These are phyloP conservation scores for Eutrema salsugineum DNA, from an alignment of 441 rosid species.

Conservation along the genomic window DNA sequence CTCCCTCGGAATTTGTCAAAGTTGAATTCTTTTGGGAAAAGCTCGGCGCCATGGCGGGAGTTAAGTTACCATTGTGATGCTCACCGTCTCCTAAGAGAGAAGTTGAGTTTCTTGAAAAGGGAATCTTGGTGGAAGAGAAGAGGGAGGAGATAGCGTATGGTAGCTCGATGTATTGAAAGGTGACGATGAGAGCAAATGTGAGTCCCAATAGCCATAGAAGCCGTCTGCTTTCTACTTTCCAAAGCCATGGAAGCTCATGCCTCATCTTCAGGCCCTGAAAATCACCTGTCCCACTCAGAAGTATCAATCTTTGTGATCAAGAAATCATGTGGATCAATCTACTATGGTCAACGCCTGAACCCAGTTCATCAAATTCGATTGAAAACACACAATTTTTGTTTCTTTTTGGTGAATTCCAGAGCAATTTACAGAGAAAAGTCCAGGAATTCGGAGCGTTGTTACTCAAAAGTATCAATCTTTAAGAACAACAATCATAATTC, in stretches of 20 bases:
- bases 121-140: conserved; percentile 37
- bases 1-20: conserved; percentile 9
- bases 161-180: conserved; percentile 48
- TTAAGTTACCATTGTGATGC: not conserved
- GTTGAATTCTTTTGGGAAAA: conserved; percentile 4
- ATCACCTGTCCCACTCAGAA: not conserved
- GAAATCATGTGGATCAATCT: not conserved
- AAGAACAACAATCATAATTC: not conserved
- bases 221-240: conserved; percentile 42
- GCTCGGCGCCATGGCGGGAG: conserved; percentile 16
- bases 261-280: conserved; percentile 32
- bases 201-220: conserved; percentile 44
- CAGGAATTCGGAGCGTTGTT: not conserved
- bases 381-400: not conserved
- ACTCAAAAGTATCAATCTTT: conserved; percentile 3
- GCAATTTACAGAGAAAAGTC: conserved; percentile 3
- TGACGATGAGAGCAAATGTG: conserved; percentile 37
- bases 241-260: conserved; percentile 32
- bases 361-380: not conserved
- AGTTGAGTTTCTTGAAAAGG: conserved; percentile 29
- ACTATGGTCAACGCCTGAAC: not conserved
- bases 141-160: conserved; percentile 38
- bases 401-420: not conserved
- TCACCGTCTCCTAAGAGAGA: not conserved
- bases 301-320: not conserved